These are phyloP conservation scores for Bifiguratus adelaidae DNA, from an alignment of 192 early-diverging fungal species.

Conservation along the genomic window DNA sequence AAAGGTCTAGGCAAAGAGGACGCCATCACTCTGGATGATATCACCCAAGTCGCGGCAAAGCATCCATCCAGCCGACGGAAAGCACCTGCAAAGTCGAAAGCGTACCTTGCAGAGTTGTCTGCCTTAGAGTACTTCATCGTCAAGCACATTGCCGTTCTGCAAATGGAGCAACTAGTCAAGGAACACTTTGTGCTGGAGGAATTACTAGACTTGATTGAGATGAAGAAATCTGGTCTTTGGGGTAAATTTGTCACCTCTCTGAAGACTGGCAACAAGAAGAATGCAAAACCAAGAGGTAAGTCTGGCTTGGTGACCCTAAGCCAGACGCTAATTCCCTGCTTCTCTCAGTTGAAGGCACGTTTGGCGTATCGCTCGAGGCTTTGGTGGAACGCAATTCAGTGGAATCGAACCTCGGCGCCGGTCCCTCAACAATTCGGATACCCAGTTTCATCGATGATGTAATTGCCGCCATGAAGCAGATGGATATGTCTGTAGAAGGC, in stretches of 20 bases:
- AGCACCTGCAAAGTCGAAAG: too few species aligned
- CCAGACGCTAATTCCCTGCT: too few species aligned
- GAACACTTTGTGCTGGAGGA: constrained; percentile 62
- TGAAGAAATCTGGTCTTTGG: constrained; percentile 70
- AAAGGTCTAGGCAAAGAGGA: constrained; percentile 7
- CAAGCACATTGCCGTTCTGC: constrained; percentile 72
- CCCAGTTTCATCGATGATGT: constrained; percentile 81
- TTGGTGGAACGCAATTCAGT: constrained; percentile 78
- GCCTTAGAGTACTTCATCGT: constrained; percentile 78
- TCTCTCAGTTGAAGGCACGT: constrained; percentile 56
- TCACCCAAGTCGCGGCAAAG: constrained; percentile 5
- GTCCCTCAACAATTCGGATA: constrained; percentile 57
- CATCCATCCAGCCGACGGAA: too few species aligned
- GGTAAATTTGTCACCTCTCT: constrained; percentile 52
- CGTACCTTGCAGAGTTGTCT: constrained; percentile 52
- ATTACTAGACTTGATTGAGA: constrained; percentile 64
- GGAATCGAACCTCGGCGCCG: constrained; percentile 60
- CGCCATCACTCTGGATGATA: constrained; percentile 12
- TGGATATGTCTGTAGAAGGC: constrained; percentile 82
- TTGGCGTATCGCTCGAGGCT: constrained; percentile 81
- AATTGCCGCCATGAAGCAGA: constrained; percentile 63
- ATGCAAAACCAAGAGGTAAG: constrained; percentile 40
- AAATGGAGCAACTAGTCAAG: constrained; percentile 60
- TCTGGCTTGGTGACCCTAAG: neutral
- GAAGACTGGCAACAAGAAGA: constrained; percentile 35